Evolutionary conservation across 2,329 filamentous ascomycete genomes (phyloP).

Genomic region (Alternaria arborescens): DNA sequence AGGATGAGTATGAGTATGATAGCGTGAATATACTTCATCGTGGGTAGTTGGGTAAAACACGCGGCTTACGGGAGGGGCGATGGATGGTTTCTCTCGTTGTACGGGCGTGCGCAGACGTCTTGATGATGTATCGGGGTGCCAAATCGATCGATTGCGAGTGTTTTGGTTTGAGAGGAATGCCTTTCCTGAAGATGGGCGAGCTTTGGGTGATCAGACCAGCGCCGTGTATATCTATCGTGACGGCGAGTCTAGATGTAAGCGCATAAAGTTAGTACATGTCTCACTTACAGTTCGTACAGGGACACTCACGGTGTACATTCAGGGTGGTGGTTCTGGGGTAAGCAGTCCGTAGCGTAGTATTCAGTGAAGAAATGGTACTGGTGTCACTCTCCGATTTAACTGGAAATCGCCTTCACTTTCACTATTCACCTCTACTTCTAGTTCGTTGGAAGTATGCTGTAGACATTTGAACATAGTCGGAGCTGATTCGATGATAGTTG

Average conservation of each 20-base stretch:
- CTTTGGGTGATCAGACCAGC: not conserved
- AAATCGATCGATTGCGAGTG: not conserved
- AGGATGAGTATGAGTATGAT: conserved; percentile 28
- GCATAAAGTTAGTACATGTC: no score
- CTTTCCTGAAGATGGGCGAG: not conserved
- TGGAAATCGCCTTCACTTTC: not conserved
- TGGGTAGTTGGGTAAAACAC: not conserved
- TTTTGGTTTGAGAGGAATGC: not conserved
- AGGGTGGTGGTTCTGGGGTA: not conserved
- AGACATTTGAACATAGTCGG: not conserved
- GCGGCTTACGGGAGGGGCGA: not conserved
- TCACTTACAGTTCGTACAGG: no score
- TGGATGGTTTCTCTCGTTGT: not conserved
- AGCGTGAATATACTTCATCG: conserved; percentile 19
- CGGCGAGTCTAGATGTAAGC: not conserved
- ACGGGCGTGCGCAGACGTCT: no score
- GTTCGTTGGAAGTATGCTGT: not conserved
- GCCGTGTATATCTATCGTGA: not conserved
- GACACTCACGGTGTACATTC: no score
- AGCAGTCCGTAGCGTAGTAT: not conserved
- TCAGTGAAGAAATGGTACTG: not conserved
- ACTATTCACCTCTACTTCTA: not conserved
- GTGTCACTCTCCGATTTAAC: not conserved
- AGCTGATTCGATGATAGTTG: not conserved
- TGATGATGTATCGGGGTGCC: not conserved